phyloP scores from a whole-genome alignment of 2,329 filamentous ascomycete genomes.

The Phyllosticta paracitricarpa region DNA sequence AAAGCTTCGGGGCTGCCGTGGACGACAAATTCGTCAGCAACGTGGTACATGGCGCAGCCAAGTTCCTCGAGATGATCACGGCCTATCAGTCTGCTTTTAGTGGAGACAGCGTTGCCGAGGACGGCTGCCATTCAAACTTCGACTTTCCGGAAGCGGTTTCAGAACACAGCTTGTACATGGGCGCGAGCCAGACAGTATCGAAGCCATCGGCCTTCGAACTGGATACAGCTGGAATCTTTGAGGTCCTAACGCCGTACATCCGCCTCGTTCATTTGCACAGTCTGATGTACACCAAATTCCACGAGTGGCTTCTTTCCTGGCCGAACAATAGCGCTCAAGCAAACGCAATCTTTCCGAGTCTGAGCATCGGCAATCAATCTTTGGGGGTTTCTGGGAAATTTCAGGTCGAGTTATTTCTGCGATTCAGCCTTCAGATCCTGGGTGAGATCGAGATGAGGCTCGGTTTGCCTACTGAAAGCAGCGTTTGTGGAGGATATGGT shows the following conservation, averaged over 20 bases:
- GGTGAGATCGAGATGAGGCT: neutral
- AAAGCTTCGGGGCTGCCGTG: neutral
- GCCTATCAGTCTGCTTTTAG: neutral
- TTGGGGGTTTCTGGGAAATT: neutral
- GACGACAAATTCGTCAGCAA: neutral
- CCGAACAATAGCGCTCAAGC: neutral
- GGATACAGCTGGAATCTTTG: neutral
- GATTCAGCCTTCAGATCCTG: neutral
- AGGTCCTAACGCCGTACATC: neutral
- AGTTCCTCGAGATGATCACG: neutral
- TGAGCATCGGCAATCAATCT: neutral
- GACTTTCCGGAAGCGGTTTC: neutral
- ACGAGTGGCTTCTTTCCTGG: neutral
- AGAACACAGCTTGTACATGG: neutral
- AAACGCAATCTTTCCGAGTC: neutral
- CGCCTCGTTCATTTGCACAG: neutral
- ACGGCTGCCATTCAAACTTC: neutral
- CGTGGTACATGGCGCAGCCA: neutral
- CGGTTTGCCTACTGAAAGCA: neutral
- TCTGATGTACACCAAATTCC: neutral
- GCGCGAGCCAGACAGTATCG: neutral
- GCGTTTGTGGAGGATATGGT: neutral
- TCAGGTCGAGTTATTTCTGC: neutral
- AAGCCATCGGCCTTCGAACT: neutral
- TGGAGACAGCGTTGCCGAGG: neutral